Conservation (phyloP, 2,329 filamentous ascomycete genomes). For the Daldinia eschscholtzii region DNA sequence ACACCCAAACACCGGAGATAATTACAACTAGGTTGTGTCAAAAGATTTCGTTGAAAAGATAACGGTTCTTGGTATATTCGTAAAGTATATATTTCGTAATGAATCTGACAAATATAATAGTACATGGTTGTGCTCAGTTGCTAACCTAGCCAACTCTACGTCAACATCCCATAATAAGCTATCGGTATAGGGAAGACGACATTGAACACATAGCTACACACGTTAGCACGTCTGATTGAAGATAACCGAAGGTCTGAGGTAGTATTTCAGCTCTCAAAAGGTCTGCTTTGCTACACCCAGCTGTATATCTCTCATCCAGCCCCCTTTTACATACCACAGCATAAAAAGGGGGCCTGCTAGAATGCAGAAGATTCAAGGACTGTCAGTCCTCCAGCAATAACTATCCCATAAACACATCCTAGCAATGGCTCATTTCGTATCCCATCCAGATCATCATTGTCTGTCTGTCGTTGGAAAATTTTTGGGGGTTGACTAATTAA, state of each 20-base stretch:
- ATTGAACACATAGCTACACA: not conserved
- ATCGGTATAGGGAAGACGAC: not conserved
- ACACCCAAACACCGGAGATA: too few species aligned
- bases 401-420: constrained; percentile 46
- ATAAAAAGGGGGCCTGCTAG: constrained; percentile 22
- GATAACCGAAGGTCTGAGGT: constrained; percentile 42
- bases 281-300: constrained; percentile 43
- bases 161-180: not conserved
- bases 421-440: constrained; percentile 48
- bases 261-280: constrained; percentile 48
- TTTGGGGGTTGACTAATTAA: constrained; percentile 34
- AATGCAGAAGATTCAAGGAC: constrained; percentile 25
- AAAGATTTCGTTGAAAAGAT: too few species aligned
- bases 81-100: too few species aligned
- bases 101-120: too few species aligned
- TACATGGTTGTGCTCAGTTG: not conserved
- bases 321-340: constrained; percentile 23
- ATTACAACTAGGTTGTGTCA: too few species aligned
- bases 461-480: constrained; percentile 37
- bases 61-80: too few species aligned
- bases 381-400: constrained; percentile 20
- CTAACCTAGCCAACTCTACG: constrained; percentile 12
- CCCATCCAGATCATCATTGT: constrained; percentile 48
- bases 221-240: constrained; percentile 18
- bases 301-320: constrained; percentile 30